phyloP scores from a whole-genome alignment of 371 early-diverging fungal species.

The Mortierella sp. region DNA sequence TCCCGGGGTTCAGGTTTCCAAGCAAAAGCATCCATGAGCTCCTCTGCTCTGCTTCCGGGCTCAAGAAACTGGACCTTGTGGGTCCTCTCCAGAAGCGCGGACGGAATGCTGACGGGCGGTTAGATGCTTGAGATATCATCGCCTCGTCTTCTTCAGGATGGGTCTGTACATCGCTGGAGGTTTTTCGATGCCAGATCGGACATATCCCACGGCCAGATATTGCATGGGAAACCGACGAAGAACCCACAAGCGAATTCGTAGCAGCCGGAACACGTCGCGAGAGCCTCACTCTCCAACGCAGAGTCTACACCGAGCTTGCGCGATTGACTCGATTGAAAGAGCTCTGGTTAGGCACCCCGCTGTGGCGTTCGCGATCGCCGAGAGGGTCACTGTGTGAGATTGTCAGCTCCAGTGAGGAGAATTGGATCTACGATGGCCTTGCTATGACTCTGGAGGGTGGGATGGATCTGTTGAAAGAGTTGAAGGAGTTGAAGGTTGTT shows the following conservation, averaged over 20 bases:
- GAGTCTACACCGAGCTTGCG: background rate
- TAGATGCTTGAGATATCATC: background rate
- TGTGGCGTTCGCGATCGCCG: background rate
- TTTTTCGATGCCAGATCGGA: background rate
- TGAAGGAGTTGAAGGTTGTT: too few relatives aligned
- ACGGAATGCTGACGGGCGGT: background rate
- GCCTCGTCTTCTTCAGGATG: background rate
- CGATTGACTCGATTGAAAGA: background rate
- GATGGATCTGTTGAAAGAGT: background rate
- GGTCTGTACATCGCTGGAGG: background rate
- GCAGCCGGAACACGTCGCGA: background rate
- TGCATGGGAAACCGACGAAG: background rate
- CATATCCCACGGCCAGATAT: background rate
- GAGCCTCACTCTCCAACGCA: background rate
- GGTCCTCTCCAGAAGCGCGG: background rate
- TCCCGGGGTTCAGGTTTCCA: background rate
- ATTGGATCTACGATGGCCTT: background rate
- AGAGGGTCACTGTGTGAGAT: background rate
- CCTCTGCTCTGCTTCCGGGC: background rate
- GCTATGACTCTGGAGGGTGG: background rate
- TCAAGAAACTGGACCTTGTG: background rate
- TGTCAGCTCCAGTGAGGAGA: background rate
- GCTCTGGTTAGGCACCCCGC: background rate
- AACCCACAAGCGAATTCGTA: background rate
- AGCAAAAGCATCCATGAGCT: background rate